phyloP scores from a whole-genome alignment of 331 rosid genomes.

The Acacia pycnantha region DNA sequence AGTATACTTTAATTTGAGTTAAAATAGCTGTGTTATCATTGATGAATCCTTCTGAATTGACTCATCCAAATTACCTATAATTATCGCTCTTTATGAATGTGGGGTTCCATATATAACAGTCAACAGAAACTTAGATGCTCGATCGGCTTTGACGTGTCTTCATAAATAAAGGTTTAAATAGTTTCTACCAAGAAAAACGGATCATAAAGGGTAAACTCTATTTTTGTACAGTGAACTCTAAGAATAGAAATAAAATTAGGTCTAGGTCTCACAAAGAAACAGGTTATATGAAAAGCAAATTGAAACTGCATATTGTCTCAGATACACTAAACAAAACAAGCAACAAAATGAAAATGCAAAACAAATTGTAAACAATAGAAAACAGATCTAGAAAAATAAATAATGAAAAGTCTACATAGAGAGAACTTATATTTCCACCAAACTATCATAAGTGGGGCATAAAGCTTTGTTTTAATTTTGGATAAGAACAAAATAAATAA shows the following conservation, averaged over 20 bases:
- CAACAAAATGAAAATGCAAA: too few relatives aligned
- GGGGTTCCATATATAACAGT: neutral
- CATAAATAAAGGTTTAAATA: neutral
- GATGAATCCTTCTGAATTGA: too few relatives aligned
- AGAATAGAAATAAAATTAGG: neutral
- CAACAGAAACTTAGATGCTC: neutral
- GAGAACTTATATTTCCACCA: neutral
- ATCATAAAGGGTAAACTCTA: too few relatives aligned
- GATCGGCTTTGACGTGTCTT: neutral
- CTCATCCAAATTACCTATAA: too few relatives aligned
- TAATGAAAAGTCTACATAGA: too few relatives aligned
- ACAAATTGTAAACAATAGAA: too few relatives aligned
- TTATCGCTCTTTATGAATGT: neutral
- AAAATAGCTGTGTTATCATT: too few relatives aligned
- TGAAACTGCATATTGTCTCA: too few relatives aligned
- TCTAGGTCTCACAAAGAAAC: neutral
- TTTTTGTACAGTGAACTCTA: neutral
- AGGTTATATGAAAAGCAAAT: too few relatives aligned
- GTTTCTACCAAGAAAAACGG: neutral
- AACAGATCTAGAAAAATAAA: too few relatives aligned
- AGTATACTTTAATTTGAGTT: too few relatives aligned
- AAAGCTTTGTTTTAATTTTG: neutral
- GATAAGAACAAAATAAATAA: neutral
- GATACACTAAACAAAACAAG: too few relatives aligned
- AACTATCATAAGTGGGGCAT: neutral